phyloP scores from a whole-genome alignment of 345 rosid species.

The Excoecaria cochinchinensis region DNA sequence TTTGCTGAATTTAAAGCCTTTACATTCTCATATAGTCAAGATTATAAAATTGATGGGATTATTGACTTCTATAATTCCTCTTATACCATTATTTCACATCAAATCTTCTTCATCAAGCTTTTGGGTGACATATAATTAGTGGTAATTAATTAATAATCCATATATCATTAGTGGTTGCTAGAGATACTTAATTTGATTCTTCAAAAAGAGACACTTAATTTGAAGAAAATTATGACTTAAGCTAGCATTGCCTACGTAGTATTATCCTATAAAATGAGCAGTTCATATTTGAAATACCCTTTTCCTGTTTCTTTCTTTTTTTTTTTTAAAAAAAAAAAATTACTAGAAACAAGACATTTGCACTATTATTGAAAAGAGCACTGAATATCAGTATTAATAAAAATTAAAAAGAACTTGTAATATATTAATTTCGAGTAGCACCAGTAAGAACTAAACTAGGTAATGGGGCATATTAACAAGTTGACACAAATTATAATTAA shows the following conservation, averaged over 20 bases:
- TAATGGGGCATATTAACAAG: conserved; percentile 13
- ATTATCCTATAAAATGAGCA: background rate
- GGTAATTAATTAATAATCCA: background rate
- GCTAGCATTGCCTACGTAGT: background rate
- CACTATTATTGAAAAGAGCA: too few species aligned
- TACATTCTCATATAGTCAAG: background rate
- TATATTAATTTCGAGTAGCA: too few species aligned
- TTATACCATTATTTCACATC: background rate
- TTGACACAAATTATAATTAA: conserved; percentile 13
- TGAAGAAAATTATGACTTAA: background rate
- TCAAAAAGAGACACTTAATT: background rate
- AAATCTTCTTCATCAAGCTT: background rate
- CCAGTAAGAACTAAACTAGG: background rate
- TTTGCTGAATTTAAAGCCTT: conserved; percentile 8
- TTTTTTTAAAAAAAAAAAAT: too few species aligned
- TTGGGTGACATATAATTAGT: background rate
- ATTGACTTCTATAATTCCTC: background rate
- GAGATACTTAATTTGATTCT: background rate
- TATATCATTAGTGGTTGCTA: background rate
- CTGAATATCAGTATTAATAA: too few species aligned
- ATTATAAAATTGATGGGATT: background rate
- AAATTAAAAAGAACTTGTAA: too few species aligned
- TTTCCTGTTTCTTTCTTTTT: background rate
- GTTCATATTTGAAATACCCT: background rate
- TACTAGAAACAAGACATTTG: too few species aligned